Base-by-base conservation (phyloP, 495 filamentous ascomycete genomes). In the Xylaria longipes region DNA sequence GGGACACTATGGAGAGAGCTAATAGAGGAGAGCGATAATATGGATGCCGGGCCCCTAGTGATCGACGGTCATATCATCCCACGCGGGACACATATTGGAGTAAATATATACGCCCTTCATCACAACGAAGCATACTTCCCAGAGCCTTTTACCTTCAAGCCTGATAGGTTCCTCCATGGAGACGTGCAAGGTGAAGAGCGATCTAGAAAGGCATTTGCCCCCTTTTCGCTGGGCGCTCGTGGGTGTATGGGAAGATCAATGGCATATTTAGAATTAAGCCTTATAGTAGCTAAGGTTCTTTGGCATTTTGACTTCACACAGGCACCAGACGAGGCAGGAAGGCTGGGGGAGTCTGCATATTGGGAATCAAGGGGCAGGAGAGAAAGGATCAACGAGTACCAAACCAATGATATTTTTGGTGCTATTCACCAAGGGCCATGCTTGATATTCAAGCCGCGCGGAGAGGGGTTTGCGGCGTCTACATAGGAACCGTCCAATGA, bases 231-330 rank as follows among this genome's bases (percentile, higher is more conserved):
- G 39, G 89, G 89, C 1, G 84, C 86, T 0, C 79, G 87, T 12
- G 84, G 85, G 0, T 91, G 88, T 61, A 86, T 89, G 65, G 89
- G 88, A 2, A 88, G 88, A 80, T 80, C 79, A 14, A 82, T 91
- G 75, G 89, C 89, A 6, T 82, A 85, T 43, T 82, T 85, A 78
- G 88, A 90, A 73, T 80, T 89, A 70, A 78, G 80, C 9, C 66
- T 89, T 56, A 85, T 84, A 0, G 68, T 89, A 20, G 87, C 87
- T 7, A 81, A 83, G 27, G 31, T 20, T 14, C 54, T 57, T 33
- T 57, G 54, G 54, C 29, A 57, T 5, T 57, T 57, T 31, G 54
- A 57, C 15, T 31, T 57, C 54, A 11, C 25, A 57, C 54, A 17
- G 29, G 14, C 14, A 20, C 7, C 54, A 31, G 27, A 31, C 31